Conservation (phyloP, 2,329 filamentous ascomycete genomes). For the Alternaria conjuncta region DNA sequence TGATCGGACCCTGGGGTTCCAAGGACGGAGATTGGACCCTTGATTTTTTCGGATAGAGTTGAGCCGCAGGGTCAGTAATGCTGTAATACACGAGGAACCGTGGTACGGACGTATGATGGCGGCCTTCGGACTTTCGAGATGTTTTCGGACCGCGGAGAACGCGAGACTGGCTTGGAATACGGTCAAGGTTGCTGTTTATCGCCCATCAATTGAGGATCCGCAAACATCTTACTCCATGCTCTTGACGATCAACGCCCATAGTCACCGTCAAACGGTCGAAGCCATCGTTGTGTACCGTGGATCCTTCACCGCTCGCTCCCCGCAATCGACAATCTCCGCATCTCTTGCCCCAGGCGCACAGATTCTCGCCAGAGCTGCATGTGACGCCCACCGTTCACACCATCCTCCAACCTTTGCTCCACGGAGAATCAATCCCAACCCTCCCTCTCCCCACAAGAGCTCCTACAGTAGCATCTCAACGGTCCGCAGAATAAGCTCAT, state of each 20-base stretch:
- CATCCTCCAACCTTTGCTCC: neutral
- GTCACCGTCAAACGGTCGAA: neutral
- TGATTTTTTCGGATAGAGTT: neutral
- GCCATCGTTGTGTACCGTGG: neutral
- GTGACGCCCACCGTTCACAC: neutral
- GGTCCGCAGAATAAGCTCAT: constrained; percentile 22
- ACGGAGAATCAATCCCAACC: constrained; percentile 2
- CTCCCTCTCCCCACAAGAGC: neutral
- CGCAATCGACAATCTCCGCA: neutral
- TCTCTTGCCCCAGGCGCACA: neutral
- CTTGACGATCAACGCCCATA: neutral
- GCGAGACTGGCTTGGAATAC: neutral
- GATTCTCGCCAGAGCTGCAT: neutral
- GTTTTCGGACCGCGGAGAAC: constrained; percentile 3
- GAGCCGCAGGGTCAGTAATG: constrained; percentile 9
- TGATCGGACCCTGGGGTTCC: constrained; percentile 5
- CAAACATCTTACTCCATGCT: neutral
- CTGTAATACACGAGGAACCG: neutral
- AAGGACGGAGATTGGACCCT: neutral
- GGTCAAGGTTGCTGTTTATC: neutral
- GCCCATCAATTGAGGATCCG: neutral
- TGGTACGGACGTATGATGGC: constrained; percentile 1
- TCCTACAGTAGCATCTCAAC: constrained; percentile 9
- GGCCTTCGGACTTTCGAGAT: neutral
- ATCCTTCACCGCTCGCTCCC: neutral